phyloP scores from a whole-genome alignment of 768 basidiomycete genomes.

The Trichaptum fuscoviolaceum region DNA sequence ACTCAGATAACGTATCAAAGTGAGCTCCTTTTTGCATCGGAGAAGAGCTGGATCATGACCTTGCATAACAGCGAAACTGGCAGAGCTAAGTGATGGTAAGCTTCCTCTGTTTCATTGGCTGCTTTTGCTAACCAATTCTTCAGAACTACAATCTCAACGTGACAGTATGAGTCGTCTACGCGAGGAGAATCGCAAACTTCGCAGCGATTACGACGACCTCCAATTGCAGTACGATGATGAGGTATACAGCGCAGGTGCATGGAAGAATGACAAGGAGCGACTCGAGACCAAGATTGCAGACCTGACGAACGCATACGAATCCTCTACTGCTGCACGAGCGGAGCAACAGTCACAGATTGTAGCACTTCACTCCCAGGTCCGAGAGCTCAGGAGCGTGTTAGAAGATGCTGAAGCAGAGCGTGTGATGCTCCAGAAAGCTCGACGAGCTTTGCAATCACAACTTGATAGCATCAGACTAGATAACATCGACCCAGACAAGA shows the following conservation, averaged over 20 bases:
- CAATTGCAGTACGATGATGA: slow-evolving; percentile 75
- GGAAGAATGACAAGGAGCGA: slow-evolving; percentile 87
- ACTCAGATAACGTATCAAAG: slow-evolving; percentile 86
- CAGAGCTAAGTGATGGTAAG: slow-evolving; percentile 72
- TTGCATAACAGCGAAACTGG: slow-evolving; percentile 55
- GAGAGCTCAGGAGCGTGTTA: slow-evolving; percentile 72
- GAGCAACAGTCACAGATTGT: slow-evolving; percentile 86
- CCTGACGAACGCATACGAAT: slow-evolving; percentile 69
- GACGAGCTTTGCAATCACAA: slow-evolving; percentile 74
- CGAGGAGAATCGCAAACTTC: slow-evolving; percentile 74
- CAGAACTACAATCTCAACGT: slow-evolving; percentile 74
- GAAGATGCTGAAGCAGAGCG: slow-evolving; percentile 86
- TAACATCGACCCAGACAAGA: slow-evolving; percentile 60
- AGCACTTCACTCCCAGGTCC: slow-evolving; percentile 78
- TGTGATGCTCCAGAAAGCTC: slow-evolving; percentile 72
- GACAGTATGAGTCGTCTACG: slow-evolving; percentile 71
- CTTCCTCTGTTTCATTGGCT: background rate
- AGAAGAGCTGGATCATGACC: slow-evolving; percentile 1
- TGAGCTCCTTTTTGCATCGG: slow-evolving; percentile 21
- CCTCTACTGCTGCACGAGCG: slow-evolving; percentile 61
- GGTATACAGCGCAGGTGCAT: slow-evolving; percentile 67
- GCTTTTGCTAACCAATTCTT: slow-evolving; percentile 6
- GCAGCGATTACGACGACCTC: slow-evolving; percentile 71
- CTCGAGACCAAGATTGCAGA: slow-evolving; percentile 79
- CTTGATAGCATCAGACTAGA: slow-evolving; percentile 78